Base-by-base conservation (phyloP, 2,329 filamentous ascomycete species). In the Diaporthe sp. region DNA sequence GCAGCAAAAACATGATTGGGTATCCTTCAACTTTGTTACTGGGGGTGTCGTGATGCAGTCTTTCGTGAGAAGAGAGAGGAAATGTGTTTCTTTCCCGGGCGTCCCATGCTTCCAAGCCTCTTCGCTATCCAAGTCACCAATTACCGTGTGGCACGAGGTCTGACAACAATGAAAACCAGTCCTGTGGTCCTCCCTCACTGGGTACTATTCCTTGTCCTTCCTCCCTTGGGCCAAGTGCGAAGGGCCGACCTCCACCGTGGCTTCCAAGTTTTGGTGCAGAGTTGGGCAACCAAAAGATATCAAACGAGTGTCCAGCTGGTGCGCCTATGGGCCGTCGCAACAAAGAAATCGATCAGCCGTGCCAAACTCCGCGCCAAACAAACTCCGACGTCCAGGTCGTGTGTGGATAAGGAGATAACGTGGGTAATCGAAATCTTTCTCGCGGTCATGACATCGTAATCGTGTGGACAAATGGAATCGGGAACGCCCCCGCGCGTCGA, bases 21-120 rank as follows among this genome's bases (percentile, higher is more conserved):
- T 77, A 77, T 77, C 76, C 76, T 76, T 76, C 76, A 76, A 73
- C 74, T 74, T 53, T 76, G 68, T 73, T 77, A 74, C 71, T 76
- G 55, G 31, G 44, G 28, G 46, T 65, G 72, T 73, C 71, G 65
- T 68, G 71, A 76, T 76, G 76, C 76, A 76, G 65, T 77, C 71
- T 76, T 68, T 74, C 60, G 58, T 62, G 17, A 68, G 46, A 70
- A 19, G 49, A 74, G 70, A 44, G 37, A 51, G 49, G 44, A 72
- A 51, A 74, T 22, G 22, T 49, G 25, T 53, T 37, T 61, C 49
- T 34, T 65, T 44, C 55, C 39, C 25, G 51, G 34, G 34, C 46
- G 13, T 39, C 42, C 72, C 62, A 19, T 49, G 42, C 62, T 25
- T 61, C 73, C 65, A 55, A 34, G 22, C 42, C 46, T 70, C 65